Evolutionary conservation across 768 basidiomycete genomes (phyloP), one percentile per base, ranked within the genome.

Genomic region (Termitomyces sp.): DNA sequence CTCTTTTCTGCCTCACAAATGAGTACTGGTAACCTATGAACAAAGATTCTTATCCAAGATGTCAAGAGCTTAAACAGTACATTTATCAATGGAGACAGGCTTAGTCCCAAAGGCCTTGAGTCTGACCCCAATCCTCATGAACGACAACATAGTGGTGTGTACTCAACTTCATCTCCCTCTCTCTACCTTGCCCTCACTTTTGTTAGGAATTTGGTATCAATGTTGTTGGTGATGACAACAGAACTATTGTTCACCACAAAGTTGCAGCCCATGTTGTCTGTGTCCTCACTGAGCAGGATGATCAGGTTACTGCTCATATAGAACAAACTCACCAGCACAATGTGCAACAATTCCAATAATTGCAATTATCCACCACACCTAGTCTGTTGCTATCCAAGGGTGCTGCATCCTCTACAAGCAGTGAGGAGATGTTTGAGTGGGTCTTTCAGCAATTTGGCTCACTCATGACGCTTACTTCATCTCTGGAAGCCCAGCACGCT

Each of bases 1-100:
- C n/a, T 35, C 18, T 27, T 4, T 20, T 29, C n/a, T n/a, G 23
- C 7, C 18, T 7, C 3, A 12, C 29, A 16, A 10, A 23, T 25
- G 16, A 7, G 23, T 7, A 32, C 42, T 53, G 56, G 39, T 59
- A 59, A 29, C 52, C 56, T 56, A 56, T 15, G 6, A 33, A 60
- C 4, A 31, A 43, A 98, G 94, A 94, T 98, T 71, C 96, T 75
- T 77, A 98, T 99, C 78, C 96, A 94, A 72, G 97, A 98, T 70
- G 94, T 98, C 67, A 96, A 96, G 76, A 93, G 90, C 60, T 94
- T 92, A 1, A 99, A 99, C 60, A 96, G 97, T 1, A 99, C 97
- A 6, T 99, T 98, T 68, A 94, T 99, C 68, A 98, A 99, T 63
- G 88, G 92, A 53, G 94, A 98, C 60, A 81, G 97, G 38, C 84